Conservation (phyloP, 108 stramenopile species). For the Cyclotella atomus region DNA sequence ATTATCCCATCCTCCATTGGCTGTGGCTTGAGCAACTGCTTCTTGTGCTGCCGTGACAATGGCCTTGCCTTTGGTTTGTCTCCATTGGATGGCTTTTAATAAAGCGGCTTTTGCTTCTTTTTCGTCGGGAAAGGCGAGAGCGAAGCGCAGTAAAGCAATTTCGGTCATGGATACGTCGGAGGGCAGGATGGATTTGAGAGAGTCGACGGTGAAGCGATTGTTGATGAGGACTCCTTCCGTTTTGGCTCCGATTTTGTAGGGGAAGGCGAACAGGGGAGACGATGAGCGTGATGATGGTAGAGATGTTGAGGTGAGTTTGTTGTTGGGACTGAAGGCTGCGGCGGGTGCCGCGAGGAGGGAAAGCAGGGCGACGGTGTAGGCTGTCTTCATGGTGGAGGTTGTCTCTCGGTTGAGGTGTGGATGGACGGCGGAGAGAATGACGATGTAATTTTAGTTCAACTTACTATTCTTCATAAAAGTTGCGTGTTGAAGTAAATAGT, state of each 20-base stretch:
- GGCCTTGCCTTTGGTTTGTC: constrained; percentile 32
- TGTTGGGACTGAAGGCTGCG: constrained; percentile 5
- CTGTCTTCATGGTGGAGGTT: not conserved
- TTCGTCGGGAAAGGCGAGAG: constrained; percentile 43
- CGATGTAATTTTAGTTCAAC: no score
- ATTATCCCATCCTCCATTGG: constrained; percentile 52
- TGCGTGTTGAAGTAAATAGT: no score
- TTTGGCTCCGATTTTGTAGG: constrained; percentile 50
- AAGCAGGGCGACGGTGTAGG: not conserved
- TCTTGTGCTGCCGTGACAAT: constrained; percentile 45
- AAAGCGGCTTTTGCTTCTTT: constrained; percentile 31
- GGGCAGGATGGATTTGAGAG: constrained; percentile 26
- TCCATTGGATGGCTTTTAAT: constrained; percentile 38
- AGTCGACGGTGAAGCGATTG: constrained; percentile 49
- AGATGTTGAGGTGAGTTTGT: no score
- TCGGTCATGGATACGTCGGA: constrained; percentile 40
- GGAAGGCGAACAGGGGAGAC: constrained; percentile 14
- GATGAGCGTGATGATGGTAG: no score
- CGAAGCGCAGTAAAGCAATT: constrained; percentile 42
- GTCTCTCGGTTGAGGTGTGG: not conserved
- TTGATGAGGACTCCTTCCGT: constrained; percentile 49
- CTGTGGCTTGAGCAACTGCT: constrained; percentile 44
- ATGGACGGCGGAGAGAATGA: no score
- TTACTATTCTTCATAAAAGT: no score
- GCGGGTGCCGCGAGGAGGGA: not conserved